phyloP scores from a whole-genome alignment of 495 filamentous ascomycete species.

The Penicillium samsonianum region DNA sequence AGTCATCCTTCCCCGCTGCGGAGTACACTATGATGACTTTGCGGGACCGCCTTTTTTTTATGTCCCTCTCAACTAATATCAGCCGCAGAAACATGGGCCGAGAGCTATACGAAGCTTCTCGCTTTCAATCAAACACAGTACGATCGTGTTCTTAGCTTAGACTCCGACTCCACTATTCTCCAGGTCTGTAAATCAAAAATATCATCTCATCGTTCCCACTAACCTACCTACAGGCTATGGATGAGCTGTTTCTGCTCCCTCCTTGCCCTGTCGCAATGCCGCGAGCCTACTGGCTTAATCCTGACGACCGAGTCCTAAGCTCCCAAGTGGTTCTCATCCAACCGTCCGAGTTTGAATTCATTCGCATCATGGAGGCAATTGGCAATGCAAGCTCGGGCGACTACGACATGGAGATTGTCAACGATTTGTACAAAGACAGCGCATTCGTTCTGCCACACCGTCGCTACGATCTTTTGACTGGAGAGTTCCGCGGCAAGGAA shows the following conservation, averaged over 20 bases:
- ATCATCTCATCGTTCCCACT: neutral
- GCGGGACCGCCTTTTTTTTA: slow-evolving; percentile 35
- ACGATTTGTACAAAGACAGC: neutral
- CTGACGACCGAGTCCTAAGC: slow-evolving; percentile 46
- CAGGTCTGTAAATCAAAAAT: slow-evolving; percentile 19
- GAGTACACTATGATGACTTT: no score
- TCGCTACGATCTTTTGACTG: neutral
- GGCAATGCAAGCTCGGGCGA: slow-evolving; percentile 27
- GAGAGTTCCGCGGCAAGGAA: neutral
- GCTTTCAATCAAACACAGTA: slow-evolving; percentile 67
- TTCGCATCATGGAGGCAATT: slow-evolving; percentile 46
- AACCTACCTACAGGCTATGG: slow-evolving; percentile 43
- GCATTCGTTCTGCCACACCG: neutral
- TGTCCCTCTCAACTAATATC: slow-evolving; percentile 13
- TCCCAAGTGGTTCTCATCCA: slow-evolving; percentile 58
- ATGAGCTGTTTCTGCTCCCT: slow-evolving; percentile 64
- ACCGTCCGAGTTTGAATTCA: slow-evolving; percentile 51
- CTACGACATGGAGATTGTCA: slow-evolving; percentile 58
- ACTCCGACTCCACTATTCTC: slow-evolving; percentile 61
- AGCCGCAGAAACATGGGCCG: slow-evolving; percentile 47
- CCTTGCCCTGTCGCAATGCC: slow-evolving; percentile 54
- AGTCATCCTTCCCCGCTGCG: no score
- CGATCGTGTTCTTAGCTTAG: slow-evolving; percentile 57
- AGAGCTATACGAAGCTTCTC: slow-evolving; percentile 62
- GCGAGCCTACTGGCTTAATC: slow-evolving; percentile 61